Percentiles rank a stretch among this genome's conserved stretches.
Conservation (phyloP, 2,329 filamentous ascomycete species). For the Paraphaeosphaeria minitans region DNA sequence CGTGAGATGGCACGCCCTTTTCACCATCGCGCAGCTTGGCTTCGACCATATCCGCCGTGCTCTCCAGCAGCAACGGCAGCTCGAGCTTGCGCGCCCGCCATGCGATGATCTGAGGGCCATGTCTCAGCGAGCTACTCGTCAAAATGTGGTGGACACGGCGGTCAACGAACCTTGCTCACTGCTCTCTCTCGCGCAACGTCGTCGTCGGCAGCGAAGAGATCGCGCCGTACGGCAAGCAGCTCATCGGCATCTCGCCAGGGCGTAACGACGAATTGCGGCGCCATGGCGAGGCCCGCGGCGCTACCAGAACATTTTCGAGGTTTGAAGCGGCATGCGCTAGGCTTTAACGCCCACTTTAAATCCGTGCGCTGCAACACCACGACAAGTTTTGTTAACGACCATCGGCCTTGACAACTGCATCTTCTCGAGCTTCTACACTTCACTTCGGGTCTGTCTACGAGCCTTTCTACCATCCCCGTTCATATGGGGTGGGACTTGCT, state of each 20-base stretch:
- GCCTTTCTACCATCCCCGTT: too few species aligned
- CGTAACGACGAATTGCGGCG: conserved; percentile 65
- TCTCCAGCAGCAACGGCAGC: conserved; percentile 78
- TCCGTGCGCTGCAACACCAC: background rate
- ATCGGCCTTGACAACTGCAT: too few species aligned
- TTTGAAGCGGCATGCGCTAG: background rate
- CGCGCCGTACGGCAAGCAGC: conserved; percentile 67
- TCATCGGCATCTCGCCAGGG: conserved; percentile 72
- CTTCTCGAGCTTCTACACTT: too few species aligned
- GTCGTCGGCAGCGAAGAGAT: conserved; percentile 61
- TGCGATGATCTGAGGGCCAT: conserved; percentile 33
- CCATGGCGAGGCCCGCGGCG: conserved; percentile 2
- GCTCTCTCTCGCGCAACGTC: conserved; percentile 40
- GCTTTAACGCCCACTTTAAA: background rate
- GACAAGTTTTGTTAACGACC: too few species aligned
- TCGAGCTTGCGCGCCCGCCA: conserved; percentile 40
- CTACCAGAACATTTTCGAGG: background rate
- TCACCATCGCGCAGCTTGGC: conserved; percentile 68
- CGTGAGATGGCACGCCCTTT: conserved; percentile 58
- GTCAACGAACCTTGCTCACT: conserved; percentile 45
- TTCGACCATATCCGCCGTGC: conserved; percentile 73
- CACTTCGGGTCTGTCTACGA: too few species aligned
- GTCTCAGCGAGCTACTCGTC: background rate
- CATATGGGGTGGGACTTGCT: too few species aligned
- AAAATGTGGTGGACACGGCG: background rate